Percentiles rank a stretch among this genome's conserved stretches.
These are phyloP conservation scores for Vitis hybrid DNA, from an alignment of 177 flowering plant species.

Conservation along the genomic window DNA sequence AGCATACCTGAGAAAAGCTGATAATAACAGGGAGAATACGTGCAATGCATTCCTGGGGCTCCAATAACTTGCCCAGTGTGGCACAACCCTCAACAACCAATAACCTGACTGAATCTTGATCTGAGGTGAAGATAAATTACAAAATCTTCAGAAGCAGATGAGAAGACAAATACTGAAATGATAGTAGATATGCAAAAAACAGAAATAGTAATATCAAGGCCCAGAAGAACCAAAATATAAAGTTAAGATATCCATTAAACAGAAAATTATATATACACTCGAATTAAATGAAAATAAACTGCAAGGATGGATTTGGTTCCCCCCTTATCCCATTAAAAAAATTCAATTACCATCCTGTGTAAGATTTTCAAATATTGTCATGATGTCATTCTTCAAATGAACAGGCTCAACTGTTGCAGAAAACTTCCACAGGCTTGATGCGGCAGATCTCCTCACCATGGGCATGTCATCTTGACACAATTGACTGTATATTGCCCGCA, in stretches of 20 bases:
- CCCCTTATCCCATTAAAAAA: neutral
- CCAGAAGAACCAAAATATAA: neutral
- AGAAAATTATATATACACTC: neutral
- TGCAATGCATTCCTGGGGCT: slow-evolving; percentile 77
- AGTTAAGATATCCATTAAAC: neutral
- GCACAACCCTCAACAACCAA: slow-evolving; percentile 95
- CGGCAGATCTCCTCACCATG: slow-evolving; percentile 89
- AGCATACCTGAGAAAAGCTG: slow-evolving; percentile 72
- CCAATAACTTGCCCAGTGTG: slow-evolving; percentile 82
- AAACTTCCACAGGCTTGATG: slow-evolving; percentile 76
- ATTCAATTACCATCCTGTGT: slow-evolving; percentile 70
- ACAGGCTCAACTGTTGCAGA: slow-evolving; percentile 81
- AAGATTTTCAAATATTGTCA: slow-evolving; percentile 79
- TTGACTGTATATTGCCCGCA: slow-evolving; percentile 66
- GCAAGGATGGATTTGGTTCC: neutral
- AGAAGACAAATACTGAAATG: no score
- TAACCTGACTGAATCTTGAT: slow-evolving; percentile 87
- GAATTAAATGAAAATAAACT: neutral
- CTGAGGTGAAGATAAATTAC: slow-evolving; percentile 30
- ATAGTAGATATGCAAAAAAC: neutral
- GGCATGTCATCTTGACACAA: slow-evolving; percentile 93
- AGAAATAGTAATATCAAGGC: neutral
- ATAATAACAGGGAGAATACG: slow-evolving; percentile 85
- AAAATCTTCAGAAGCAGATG: no score
- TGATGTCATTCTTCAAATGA: slow-evolving; percentile 67